A percentile compares a stretch with the other conserved stretches of the same genome.
These are phyloP conservation scores for Colletotrichum liriopes DNA, from an alignment of 2,329 filamentous ascomycete species.

Conservation along the genomic window DNA sequence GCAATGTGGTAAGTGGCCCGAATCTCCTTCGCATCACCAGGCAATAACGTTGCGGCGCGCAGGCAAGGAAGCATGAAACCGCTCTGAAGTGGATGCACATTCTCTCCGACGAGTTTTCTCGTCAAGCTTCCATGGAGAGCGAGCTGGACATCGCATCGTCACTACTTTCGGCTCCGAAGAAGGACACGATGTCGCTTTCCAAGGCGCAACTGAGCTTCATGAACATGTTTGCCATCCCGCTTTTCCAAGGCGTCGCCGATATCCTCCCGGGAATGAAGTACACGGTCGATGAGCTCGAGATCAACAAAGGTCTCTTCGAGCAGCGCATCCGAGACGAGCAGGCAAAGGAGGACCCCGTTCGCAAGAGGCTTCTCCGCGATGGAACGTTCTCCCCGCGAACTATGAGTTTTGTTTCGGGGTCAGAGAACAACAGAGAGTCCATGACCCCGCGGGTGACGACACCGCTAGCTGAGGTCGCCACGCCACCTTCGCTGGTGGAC, in stretches of 20 bases:
- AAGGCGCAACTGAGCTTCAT: constrained; percentile 96
- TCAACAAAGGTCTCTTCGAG: constrained; percentile 84
- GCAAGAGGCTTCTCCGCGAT: constrained; percentile 55
- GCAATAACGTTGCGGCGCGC: constrained; percentile 45
- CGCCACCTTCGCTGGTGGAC: constrained; percentile 43
- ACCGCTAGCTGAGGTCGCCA: constrained; percentile 37
- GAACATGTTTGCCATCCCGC: constrained; percentile 92
- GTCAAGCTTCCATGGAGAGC: constrained; percentile 92
- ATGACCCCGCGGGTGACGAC: constrained; percentile 39
- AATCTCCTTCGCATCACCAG: not conserved
- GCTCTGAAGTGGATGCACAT: constrained; percentile 93
- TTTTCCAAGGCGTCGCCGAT: constrained; percentile 91
- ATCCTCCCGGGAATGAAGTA: constrained; percentile 89
- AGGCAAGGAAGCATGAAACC: constrained; percentile 87
- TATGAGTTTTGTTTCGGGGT: constrained; percentile 56
- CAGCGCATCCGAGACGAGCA: constrained; percentile 76
- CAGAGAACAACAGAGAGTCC: constrained; percentile 30
- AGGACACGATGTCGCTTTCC: constrained; percentile 85
- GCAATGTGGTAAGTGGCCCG: constrained; percentile 85
- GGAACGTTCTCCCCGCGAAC: constrained; percentile 63
- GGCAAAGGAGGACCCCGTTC: constrained; percentile 61
- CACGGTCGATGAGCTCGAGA: constrained; percentile 84
- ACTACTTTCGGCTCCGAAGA: constrained; percentile 86
- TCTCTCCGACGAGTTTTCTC: constrained; percentile 94
- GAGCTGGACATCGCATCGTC: constrained; percentile 91